Evolutionary conservation across 495 filamentous ascomycete genomes (phyloP).

Genomic region (Talaromyces liani): DNA sequence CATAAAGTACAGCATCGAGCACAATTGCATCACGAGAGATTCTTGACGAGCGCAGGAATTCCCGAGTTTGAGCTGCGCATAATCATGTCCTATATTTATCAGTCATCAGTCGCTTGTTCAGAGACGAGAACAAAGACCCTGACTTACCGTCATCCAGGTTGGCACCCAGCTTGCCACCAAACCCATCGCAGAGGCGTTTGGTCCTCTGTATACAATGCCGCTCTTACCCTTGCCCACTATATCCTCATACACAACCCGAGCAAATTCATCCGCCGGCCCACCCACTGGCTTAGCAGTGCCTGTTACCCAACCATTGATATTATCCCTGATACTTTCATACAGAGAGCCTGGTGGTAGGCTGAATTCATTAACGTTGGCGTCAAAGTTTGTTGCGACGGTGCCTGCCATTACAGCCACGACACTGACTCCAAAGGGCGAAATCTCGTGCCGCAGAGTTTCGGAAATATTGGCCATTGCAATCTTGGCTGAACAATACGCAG

Average conservation of each 20-base stretch:
- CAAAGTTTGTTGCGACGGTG: constrained; percentile 13
- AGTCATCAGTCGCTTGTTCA: not conserved
- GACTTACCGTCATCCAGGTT: not conserved
- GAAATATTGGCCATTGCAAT: constrained; percentile 19
- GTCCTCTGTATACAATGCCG: not conserved
- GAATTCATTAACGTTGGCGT: constrained; percentile 11
- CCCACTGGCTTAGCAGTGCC: not conserved
- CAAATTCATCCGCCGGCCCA: not conserved
- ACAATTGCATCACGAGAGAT: not conserved
- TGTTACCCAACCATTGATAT: constrained; percentile 3
- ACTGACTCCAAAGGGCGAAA: constrained; percentile 30
- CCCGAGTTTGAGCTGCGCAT: not conserved
- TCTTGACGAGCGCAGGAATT: not conserved
- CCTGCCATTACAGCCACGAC: constrained; percentile 23
- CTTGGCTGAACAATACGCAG: constrained; percentile 27
- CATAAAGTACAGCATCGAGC: not conserved
- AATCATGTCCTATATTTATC: not conserved
- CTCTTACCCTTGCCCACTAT: not conserved
- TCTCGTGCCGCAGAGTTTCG: constrained; percentile 32
- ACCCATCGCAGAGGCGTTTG: not conserved
- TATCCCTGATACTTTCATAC: constrained; percentile 14
- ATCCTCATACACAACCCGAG: not conserved
- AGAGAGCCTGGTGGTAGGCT: constrained; percentile 13
- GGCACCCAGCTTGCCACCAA: not conserved
- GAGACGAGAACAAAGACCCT: not conserved